Evolutionary conservation across 371 early-diverging fungal species (phyloP).

Genomic region (Rhizomucor pusillus): DNA sequence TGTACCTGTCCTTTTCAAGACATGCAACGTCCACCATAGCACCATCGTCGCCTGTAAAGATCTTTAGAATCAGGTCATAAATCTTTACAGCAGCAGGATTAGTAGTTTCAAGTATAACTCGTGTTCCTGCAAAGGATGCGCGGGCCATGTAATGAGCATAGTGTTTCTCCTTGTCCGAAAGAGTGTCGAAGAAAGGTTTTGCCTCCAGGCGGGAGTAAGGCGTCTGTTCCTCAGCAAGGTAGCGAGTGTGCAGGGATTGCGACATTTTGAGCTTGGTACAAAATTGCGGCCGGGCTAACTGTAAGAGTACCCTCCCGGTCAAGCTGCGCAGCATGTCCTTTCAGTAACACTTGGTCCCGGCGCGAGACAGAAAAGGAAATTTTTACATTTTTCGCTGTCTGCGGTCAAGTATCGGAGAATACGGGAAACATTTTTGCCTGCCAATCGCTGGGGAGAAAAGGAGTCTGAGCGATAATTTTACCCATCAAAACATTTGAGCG

Average conservation of each 20-base stretch:
- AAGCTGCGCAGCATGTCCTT: no score
- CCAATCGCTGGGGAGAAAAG: no score
- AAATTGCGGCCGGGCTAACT: neutral
- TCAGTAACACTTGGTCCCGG: no score
- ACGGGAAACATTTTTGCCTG: no score
- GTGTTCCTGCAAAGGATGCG: constrained; percentile 58
- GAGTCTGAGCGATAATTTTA: no score
- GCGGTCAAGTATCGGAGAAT: no score
- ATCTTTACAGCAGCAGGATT: constrained; percentile 40
- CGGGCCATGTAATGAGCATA: constrained; percentile 65
- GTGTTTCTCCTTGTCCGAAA: constrained; percentile 45
- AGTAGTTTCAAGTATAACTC: constrained; percentile 43
- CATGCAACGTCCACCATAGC: constrained; percentile 22
- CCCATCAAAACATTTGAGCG: no score
- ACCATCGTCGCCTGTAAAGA: constrained; percentile 23
- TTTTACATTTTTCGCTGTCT: no score
- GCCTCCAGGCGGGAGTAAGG: constrained; percentile 53
- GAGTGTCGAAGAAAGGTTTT: constrained; percentile 51
- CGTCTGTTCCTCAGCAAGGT: constrained; percentile 44
- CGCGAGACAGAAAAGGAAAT: no score
- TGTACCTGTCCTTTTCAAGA: constrained; percentile 27
- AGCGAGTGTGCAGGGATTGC: constrained; percentile 26
- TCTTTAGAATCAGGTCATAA: constrained; percentile 33
- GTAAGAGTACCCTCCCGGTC: neutral
- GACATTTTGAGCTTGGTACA: neutral